Evolutionary conservation across 2,329 filamentous ascomycete species (phyloP), one percentile per base, ranked within the genome.

Genomic region (Diplocarpon mali): DNA sequence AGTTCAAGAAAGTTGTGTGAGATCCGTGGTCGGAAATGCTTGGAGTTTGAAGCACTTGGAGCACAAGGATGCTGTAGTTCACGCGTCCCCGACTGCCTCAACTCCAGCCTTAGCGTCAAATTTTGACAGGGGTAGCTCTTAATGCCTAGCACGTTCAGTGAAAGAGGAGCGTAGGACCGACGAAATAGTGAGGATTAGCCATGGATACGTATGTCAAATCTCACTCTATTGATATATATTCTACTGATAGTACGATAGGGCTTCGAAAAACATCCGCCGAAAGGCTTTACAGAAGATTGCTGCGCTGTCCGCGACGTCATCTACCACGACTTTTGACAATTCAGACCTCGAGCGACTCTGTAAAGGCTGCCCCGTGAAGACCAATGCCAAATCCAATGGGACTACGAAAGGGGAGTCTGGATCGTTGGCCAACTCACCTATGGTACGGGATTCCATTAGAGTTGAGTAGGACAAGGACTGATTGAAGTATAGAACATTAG

Each of bases 271-370:
- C 56, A 72, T 82, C 50, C 76, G 78, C 59, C 74, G 73, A 51
- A 70, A 70, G 59, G 78, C 78, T 53, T 67, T 83, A 45, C 69
- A 80, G 63, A 80, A 78, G 65, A 80, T 83, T 53, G 78, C 78
- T 35, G 69, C 71, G 37, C 68, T 83, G 43, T 80, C 78, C 12
- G 75, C 77, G 24, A 67, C 70, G 35, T 72, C 67, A 59, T 65
- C 75, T 14, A 63, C 67, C 36, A 66, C 69, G 11, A 67, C 73
- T 2, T 76, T 76, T 54, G 76, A 81, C 56, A 70, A 71, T 59
- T 78, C 77, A 40, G 78, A 82, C 51, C 70, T 83, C 44, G 76
- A 80, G 51, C 69, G 71, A 48, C 64, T 83, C 20, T 81, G 74
- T 60, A 72, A 65, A 59, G 76, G 75, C 43, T 76, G 73, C 43